Evolutionary conservation across 805 yeast genomes (phyloP), one percentile per base, ranked within the genome.

Genomic region (Metschnikowia vanudenii): DNA sequence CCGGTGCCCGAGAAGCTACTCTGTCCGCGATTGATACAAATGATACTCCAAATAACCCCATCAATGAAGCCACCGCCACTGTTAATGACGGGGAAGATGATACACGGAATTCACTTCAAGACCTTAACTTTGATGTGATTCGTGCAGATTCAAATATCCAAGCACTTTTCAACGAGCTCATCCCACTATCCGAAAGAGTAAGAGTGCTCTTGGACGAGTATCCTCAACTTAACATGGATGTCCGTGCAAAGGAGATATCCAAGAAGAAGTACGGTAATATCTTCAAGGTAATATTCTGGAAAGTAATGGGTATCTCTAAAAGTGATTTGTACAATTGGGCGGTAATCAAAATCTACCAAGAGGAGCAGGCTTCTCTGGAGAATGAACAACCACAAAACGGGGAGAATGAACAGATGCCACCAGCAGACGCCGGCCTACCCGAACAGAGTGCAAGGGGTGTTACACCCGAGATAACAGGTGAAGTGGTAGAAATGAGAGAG

Each of bases 321-420:
- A 53, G 60, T 8, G 81, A 82, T 50, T 54, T 83, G 43, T 74
- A 71, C 56, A 69, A 79, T 59, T 76, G 80, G 68, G 79, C 77
- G 13, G 80, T 81, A 14, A 45, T 54, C 42, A 46, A 46, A 33
- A 28, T 47, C n/a, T 54, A 46, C 40, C 56, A 50, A 29, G 42
- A 39, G 43, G 41, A 43, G 37, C 52, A 39, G 46, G 49, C 49
- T 37, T 31, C 45, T 31, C 33, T 17, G 39, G 41, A 19, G 9
- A 29, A 18, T 45, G 24, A 32, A 22, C 12, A 18, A 39, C 22
- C 17, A 32, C 35, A 36, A 19, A 32, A 38, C 18, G 10, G 17
- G 10, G 35, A 32, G 33, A 16, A 28, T 12, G 39, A 11, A 13
- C 39, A 36, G 18, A n/a, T 8, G 11, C 35, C 17, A 35, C 37